Evolutionary conservation across 148 eudicot genomes (phyloP).

Genomic region (Rheum nobile): DNA sequence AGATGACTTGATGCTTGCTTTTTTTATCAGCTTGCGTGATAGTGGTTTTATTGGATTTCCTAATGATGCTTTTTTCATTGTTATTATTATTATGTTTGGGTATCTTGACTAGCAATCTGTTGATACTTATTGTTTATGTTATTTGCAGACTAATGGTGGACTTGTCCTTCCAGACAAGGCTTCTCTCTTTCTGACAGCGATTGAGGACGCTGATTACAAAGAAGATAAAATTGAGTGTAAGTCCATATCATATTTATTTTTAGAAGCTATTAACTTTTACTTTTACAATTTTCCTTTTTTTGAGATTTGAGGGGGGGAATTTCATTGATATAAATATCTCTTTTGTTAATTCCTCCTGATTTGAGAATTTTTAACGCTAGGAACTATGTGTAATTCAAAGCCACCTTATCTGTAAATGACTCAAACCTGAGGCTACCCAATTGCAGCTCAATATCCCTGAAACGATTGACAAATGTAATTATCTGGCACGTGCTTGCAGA

Average conservation of each 20-base stretch:
- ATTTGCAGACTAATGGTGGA: constrained; percentile 57
- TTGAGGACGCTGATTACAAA: constrained; percentile 97
- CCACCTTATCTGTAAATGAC: not conserved
- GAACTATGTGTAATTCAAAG: not conserved
- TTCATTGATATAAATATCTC: not conserved
- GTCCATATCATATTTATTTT: constrained; percentile 11
- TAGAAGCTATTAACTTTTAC: not conserved
- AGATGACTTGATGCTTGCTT: not conserved
- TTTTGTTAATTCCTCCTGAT: not conserved
- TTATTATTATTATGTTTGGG: not conserved
- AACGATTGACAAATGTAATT: not conserved
- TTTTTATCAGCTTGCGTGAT: not conserved
- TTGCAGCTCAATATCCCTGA: not conserved
- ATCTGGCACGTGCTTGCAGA: no score
- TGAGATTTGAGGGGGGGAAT: not conserved
- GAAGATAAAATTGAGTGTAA: constrained; percentile 97
- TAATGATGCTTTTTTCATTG: not conserved
- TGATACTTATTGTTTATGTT: not conserved
- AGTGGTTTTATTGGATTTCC: not conserved
- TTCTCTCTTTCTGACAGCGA: constrained; percentile 81
- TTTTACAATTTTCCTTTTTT: not conserved
- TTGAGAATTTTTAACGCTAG: not conserved
- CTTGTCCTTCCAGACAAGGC: constrained; percentile 89
- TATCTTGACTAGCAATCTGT: not conserved
- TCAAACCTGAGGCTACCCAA: not conserved